Conservation (phyloP, 306 rosid species). For the Gastrolobium villosum region DNA sequence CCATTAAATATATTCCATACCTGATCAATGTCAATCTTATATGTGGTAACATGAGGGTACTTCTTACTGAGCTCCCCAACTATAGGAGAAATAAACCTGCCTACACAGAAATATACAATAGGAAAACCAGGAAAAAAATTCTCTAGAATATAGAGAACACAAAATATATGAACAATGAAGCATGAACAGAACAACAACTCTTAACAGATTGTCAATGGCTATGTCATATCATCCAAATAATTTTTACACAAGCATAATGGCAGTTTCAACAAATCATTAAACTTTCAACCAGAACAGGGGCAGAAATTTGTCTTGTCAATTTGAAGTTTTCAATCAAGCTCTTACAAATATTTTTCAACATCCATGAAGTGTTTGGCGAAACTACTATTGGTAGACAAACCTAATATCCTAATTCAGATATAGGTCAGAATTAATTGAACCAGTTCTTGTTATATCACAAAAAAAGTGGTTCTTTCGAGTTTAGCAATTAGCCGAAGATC, state of each 20-base stretch:
- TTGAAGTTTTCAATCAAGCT: background rate
- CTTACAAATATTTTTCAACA: background rate
- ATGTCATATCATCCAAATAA: background rate
- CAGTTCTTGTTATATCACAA: background rate
- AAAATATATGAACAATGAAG: background rate
- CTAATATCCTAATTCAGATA: background rate
- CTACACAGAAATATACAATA: conserved; percentile 57
- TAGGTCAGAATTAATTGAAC: background rate
- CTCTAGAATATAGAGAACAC: background rate
- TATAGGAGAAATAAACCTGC: conserved; percentile 77
- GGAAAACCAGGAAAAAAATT: conserved; percentile 24
- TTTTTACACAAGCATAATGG: background rate
- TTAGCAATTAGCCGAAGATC: background rate
- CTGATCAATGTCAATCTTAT: conserved; percentile 92
- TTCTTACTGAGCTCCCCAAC: conserved; percentile 69
- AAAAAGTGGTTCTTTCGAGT: conserved; percentile 9
- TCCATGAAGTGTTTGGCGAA: background rate
- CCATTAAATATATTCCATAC: conserved; percentile 48
- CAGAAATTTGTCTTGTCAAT: background rate
- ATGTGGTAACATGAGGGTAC: conserved; percentile 78
- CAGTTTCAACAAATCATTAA: conserved; percentile 5
- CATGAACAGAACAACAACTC: conserved; percentile 16
- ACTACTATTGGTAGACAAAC: background rate
- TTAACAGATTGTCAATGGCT: background rate
- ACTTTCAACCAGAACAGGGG: conserved; percentile 8